Percentiles rank a stretch among this genome's conserved stretches.
phyloP scores from a whole-genome alignment of 345 rosid genomes.

The Populus tremula region DNA sequence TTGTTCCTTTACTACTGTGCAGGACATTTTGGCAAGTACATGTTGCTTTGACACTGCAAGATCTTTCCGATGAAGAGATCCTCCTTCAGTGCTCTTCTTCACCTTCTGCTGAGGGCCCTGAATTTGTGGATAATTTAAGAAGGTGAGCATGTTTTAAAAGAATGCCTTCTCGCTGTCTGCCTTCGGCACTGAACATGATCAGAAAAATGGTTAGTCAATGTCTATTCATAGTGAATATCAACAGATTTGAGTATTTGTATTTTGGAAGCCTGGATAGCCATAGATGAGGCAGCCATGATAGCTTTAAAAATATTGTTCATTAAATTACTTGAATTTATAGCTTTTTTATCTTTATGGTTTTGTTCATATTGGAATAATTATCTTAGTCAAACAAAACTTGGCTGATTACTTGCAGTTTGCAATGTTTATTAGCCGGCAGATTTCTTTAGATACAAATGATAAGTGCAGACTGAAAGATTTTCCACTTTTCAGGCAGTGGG shows the following conservation, averaged over 20 bases:
- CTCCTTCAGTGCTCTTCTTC: constrained; percentile 66
- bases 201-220: background rate
- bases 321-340: background rate
- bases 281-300: no score
- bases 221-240: background rate
- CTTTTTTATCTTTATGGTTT: background rate
- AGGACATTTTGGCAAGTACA: constrained; percentile 47
- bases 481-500: constrained; percentile 51
- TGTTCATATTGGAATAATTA: background rate
- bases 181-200: background rate
- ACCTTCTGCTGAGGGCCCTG: constrained; percentile 80
- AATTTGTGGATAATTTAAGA: constrained; percentile 63
- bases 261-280: no score
- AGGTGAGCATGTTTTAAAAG: constrained; percentile 34
- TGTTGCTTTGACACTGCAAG: constrained; percentile 34
- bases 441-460: background rate
- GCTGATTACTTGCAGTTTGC: background rate
- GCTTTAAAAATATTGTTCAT: background rate
- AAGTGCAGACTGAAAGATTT: background rate
- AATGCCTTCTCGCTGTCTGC: background rate
- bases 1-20: constrained; percentile 16
- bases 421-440: no score
- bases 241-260: no score
- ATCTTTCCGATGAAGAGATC: constrained; percentile 56
- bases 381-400: no score